These are phyloP conservation scores for Strobilomyces dryophilus DNA, from an alignment of 768 basidiomycete genomes.

Conservation along the genomic window DNA sequence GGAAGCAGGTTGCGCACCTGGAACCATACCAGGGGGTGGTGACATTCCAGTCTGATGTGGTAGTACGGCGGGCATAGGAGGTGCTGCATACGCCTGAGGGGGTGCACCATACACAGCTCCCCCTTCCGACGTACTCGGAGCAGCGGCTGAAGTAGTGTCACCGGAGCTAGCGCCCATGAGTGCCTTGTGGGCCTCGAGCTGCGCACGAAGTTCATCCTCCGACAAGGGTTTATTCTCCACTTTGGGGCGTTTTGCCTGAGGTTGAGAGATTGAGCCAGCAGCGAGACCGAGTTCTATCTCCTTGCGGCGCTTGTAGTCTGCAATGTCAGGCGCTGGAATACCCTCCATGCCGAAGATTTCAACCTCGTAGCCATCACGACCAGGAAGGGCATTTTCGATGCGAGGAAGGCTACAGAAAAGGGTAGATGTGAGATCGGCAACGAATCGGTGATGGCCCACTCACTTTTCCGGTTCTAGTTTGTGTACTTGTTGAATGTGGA, in stretches of 20 bases:
- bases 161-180: constrained; percentile 70
- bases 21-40: constrained; percentile 38
- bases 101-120: constrained; percentile 69
- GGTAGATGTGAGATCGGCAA: constrained; percentile 10
- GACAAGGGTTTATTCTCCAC: constrained; percentile 71
- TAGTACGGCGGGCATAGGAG: constrained; percentile 33
- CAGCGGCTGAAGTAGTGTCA: constrained; percentile 29
- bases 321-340: constrained; percentile 89
- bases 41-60: constrained; percentile 28
- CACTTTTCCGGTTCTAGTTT: constrained; percentile 92
- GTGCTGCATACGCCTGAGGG: constrained; percentile 61
- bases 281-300: constrained; percentile 89
- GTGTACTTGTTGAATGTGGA: constrained; percentile 98
- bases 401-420: constrained; percentile 62
- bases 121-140: constrained; percentile 36
- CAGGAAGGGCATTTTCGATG: constrained; percentile 94
- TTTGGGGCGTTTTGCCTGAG: constrained; percentile 77
- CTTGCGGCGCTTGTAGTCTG: constrained; percentile 93
- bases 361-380: constrained; percentile 95
- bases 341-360: constrained; percentile 99
- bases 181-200: constrained; percentile 85
- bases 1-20: constrained; percentile 43
- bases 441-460: constrained; percentile 1
- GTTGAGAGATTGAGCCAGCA: constrained; percentile 77
- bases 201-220: constrained; percentile 80